phyloP scores from a whole-genome alignment of 139 green algal species.

The Asterochloris sp. region DNA sequence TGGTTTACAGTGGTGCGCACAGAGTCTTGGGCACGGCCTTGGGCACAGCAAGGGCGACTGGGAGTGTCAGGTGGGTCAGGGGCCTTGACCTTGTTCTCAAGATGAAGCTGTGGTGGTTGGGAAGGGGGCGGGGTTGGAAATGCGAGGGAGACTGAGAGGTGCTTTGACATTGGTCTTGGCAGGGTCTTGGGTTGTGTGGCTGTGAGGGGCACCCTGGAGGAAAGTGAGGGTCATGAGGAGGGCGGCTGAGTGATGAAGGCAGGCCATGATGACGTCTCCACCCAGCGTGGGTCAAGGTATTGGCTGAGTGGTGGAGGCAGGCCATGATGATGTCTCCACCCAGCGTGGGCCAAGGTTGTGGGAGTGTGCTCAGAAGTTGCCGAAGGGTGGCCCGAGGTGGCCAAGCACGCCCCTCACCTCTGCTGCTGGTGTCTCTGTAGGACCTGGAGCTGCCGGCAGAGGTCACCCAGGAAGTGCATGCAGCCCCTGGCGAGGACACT shows the following conservation, averaged over 20 bases:
- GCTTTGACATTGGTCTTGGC: too few species aligned
- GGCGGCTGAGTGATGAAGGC: too few species aligned
- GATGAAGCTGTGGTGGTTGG: too few species aligned
- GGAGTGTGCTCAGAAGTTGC: not conserved
- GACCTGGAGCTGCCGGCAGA: slow-evolving; percentile 82
- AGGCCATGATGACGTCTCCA: too few species aligned
- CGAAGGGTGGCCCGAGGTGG: too few species aligned
- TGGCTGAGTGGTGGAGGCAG: too few species aligned
- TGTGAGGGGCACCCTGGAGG: too few species aligned
- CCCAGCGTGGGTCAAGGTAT: not conserved
- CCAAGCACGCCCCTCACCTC: not conserved
- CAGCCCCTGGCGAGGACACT: slow-evolving; percentile 9
- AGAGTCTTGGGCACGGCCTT: not conserved
- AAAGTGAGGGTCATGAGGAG: too few species aligned
- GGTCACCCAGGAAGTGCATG: slow-evolving; percentile 20
- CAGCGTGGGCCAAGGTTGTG: not conserved
- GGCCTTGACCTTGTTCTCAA: not conserved
- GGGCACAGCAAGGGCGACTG: not conserved
- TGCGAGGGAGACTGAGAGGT: too few species aligned
- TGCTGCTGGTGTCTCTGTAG: slow-evolving; percentile 8
- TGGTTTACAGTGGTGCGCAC: not conserved
- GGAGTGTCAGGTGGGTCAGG: not conserved
- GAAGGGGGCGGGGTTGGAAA: too few species aligned
- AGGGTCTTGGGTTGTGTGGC: too few species aligned
- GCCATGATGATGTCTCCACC: too few species aligned